Base-by-base conservation (phyloP, 805 yeast genomes). In the Candida sonorensis region DNA sequence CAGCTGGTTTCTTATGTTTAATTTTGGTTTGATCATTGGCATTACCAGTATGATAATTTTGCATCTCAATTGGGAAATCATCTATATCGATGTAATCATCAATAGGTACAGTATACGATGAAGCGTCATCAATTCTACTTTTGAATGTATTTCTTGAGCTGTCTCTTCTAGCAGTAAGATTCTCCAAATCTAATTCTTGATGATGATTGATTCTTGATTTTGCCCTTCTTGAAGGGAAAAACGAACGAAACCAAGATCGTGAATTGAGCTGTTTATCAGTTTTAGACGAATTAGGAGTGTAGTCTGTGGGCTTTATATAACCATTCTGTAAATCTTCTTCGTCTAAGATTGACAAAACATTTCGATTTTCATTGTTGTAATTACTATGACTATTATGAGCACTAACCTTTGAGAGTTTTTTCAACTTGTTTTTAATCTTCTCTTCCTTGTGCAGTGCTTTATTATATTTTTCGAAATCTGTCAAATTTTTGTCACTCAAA, bases 401-500 rank as follows among this genome's bases (percentile, higher is more conserved):
- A n/a, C n/a, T n/a, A n/a, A n/a, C n/a, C n/a, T n/a, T n/a, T n/a
- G n/a, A n/a, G n/a, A 46, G 22, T 16, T 27, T 38, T 12, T 37
- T 26, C 4, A 51, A 27, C 22, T 40, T 52, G 11, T 38, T 33
- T 21, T 42, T 38, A 4, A 58, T 42, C 14, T 26, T 33, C 8
- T 53, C 51, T 25, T 59, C 63, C 17, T 43, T 36, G 19, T 31
- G 28, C 1, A 59, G 36, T 15, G 38, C 33, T 10, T 28, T 38
- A 23, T 53, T 49, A 33, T 59, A 60, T 11, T 36, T 40, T 12
- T 47, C 51, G 37, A 57, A 60, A 29, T 60, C 64, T 1, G 49
- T 36, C 8, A 41, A 26, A 6, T 18, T 18, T 7, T 18, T 9
- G 20, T 18, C 9, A 18, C 9, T 9, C 6, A 18, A 9, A 7